A percentile compares a stretch with the other conserved stretches of the same genome.
phyloP scores from a whole-genome alignment of 2,329 filamentous ascomycete species.

The Ascocoryne sarcoides region DNA sequence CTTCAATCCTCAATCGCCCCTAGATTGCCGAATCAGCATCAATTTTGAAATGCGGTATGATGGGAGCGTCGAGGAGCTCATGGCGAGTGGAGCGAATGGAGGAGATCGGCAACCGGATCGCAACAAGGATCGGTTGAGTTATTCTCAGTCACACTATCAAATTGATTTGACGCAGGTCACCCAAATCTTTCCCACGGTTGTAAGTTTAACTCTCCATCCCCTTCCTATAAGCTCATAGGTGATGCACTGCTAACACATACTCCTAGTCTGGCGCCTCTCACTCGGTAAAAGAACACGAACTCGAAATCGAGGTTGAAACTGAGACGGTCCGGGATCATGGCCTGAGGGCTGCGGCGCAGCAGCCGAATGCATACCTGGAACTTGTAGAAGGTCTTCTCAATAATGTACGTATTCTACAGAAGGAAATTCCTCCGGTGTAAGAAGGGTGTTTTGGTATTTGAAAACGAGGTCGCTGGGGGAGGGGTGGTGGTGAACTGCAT shows the following conservation, averaged over 20 bases:
- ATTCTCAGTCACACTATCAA: slow-evolving; percentile 79
- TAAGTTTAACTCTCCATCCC: slow-evolving; percentile 16
- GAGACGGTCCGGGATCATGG: slow-evolving; percentile 58
- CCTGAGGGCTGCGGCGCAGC: slow-evolving; percentile 40
- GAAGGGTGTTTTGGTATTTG: too few species aligned
- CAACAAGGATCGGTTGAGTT: slow-evolving; percentile 85
- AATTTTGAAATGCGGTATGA: slow-evolving; percentile 89
- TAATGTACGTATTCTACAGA: slow-evolving; percentile 38
- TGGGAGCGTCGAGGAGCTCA: slow-evolving; percentile 50
- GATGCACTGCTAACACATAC: slow-evolving; percentile 4
- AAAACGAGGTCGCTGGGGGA: too few species aligned
- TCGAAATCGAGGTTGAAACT: slow-evolving; percentile 69
- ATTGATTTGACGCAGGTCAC: slow-evolving; percentile 91
- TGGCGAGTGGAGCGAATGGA: slow-evolving; percentile 31
- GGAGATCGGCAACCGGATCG: slow-evolving; percentile 43
- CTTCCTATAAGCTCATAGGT: not conserved
- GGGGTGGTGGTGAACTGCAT: too few species aligned
- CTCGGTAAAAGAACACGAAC: slow-evolving; percentile 72
- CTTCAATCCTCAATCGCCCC: slow-evolving; percentile 63
- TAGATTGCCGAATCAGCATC: slow-evolving; percentile 90
- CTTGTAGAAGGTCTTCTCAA: slow-evolving; percentile 67
- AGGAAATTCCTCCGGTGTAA: too few species aligned
- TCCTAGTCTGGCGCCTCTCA: slow-evolving; percentile 16
- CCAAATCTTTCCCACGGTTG: slow-evolving; percentile 53
- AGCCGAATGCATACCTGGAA: slow-evolving; percentile 53